These are phyloP conservation scores for Suillus subluteus DNA, from an alignment of 768 basidiomycete genomes.

Conservation along the genomic window DNA sequence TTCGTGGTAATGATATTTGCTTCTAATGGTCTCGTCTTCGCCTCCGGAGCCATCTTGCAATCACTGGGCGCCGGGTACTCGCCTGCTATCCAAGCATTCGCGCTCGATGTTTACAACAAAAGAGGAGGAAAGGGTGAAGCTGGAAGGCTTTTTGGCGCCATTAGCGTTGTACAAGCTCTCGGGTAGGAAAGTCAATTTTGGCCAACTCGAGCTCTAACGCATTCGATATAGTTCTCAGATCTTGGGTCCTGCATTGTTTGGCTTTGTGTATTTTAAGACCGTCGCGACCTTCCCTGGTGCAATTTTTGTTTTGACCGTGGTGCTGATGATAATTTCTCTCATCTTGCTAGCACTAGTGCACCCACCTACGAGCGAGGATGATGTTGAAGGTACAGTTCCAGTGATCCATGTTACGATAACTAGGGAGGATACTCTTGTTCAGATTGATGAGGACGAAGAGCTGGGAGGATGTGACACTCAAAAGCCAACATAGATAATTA, in stretches of 20 bases:
- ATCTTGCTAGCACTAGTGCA: slow-evolving; percentile 51
- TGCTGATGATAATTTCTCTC: slow-evolving; percentile 45
- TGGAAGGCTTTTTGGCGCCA: slow-evolving; percentile 79
- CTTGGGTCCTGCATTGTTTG: slow-evolving; percentile 73
- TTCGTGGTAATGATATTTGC: slow-evolving; percentile 56
- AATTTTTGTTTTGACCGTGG: slow-evolving; percentile 64
- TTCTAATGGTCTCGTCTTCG: slow-evolving; percentile 52
- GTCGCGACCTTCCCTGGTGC: slow-evolving; percentile 70
- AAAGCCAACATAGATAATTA: neutral
- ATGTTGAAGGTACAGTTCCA: slow-evolving; percentile 2
- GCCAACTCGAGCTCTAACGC: neutral
- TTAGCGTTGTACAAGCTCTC: slow-evolving; percentile 75
- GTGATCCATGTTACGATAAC: slow-evolving; percentile 1
- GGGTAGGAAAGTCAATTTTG: slow-evolving; percentile 42
- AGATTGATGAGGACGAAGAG: slow-evolving; percentile 13
- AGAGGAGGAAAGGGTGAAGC: slow-evolving; percentile 57
- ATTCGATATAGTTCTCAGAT: slow-evolving; percentile 56
- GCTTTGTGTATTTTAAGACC: slow-evolving; percentile 69
- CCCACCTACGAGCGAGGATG: slow-evolving; percentile 28
- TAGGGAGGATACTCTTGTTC: slow-evolving; percentile 9
- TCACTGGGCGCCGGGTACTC: slow-evolving; percentile 65
- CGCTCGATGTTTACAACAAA: slow-evolving; percentile 65
- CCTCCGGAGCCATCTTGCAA: slow-evolving; percentile 48
- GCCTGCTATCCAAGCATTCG: slow-evolving; percentile 73
- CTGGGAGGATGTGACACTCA: neutral